These are phyloP conservation scores for Hydnum rufescens DNA, from an alignment of 768 basidiomycete species.

Conservation along the genomic window DNA sequence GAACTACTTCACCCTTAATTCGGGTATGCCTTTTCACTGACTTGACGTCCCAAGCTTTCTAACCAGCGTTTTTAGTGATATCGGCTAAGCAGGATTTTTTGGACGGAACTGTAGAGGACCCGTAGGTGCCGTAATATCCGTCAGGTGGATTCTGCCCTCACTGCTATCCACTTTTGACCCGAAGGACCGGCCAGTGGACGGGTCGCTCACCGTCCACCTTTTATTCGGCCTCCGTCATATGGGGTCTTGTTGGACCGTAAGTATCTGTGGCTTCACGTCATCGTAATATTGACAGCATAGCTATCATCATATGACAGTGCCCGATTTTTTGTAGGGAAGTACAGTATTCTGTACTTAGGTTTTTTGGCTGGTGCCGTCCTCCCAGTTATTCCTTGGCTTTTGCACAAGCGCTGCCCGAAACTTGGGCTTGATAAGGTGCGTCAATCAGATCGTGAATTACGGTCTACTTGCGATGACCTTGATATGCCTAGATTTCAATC, in stretches of 20 bases:
- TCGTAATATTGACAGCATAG: not conserved
- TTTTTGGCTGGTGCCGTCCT: not conserved
- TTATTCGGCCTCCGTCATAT: slow-evolving; percentile 1
- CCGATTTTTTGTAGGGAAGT: not conserved
- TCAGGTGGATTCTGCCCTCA: not conserved
- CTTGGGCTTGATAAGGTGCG: not conserved
- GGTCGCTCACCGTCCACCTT: not conserved
- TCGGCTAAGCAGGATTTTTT: not conserved
- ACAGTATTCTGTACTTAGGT: not conserved
- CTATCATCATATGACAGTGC: not conserved
- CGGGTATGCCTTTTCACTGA: not conserved
- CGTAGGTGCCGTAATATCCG: not conserved
- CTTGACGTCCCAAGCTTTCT: not conserved
- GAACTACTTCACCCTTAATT: slow-evolving; percentile 1
- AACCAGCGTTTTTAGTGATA: not conserved
- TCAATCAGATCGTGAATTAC: not conserved
- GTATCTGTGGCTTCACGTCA: not conserved
- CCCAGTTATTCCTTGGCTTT: not conserved
- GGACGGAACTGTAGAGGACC: not conserved
- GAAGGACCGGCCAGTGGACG: not conserved
- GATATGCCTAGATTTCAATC: not conserved
- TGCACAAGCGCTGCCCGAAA: not conserved
- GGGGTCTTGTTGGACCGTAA: not conserved
- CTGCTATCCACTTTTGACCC: not conserved
- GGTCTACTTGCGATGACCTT: not conserved